These are phyloP conservation scores for Ceratobasidium sp. DNA, from an alignment of 1,284 basidiomycete species.

Conservation along the genomic window DNA sequence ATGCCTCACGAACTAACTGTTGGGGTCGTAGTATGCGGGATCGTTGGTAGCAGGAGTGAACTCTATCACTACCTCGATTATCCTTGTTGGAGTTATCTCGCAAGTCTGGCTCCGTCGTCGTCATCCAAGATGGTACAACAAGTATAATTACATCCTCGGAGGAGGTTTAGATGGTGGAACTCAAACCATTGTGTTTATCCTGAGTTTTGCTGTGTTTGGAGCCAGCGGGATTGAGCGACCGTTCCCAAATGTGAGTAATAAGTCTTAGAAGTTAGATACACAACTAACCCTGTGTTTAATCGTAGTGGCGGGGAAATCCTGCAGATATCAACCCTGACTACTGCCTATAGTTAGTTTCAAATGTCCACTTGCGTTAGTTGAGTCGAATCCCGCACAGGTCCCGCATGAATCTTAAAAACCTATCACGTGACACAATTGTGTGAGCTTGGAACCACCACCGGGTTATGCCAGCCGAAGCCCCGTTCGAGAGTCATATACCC, in stretches of 20 bases:
- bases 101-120: slow-evolving; percentile 71
- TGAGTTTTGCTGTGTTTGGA: slow-evolving; percentile 78
- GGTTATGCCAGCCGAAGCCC: slow-evolving; percentile 76
- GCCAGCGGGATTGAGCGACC: slow-evolving; percentile 66
- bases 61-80: slow-evolving; percentile 64
- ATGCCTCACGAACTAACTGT: background rate
- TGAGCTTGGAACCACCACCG: background rate
- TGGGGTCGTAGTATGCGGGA: slow-evolving; percentile 59
- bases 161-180: slow-evolving; percentile 77
- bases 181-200: slow-evolving; percentile 75
- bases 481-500: slow-evolving; percentile 72
- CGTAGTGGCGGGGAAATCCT: slow-evolving; percentile 70
- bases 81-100: slow-evolving; percentile 69
- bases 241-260: slow-evolving; percentile 65
- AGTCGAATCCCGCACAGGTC: too few relatives aligned
- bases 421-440: background rate
- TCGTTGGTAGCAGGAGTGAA: slow-evolving; percentile 68
- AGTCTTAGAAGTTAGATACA: background rate
- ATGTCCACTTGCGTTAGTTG: background rate
- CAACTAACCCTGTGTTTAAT: background rate
- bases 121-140: slow-evolving; percentile 70
- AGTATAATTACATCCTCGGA: slow-evolving; percentile 78
- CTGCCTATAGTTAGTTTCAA: slow-evolving; percentile 54
- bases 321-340: slow-evolving; percentile 67
- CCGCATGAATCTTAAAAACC: background rate